These are phyloP conservation scores for Aspergillus thermomutatus DNA, from an alignment of 2,329 filamentous ascomycete genomes.

Conservation along the genomic window DNA sequence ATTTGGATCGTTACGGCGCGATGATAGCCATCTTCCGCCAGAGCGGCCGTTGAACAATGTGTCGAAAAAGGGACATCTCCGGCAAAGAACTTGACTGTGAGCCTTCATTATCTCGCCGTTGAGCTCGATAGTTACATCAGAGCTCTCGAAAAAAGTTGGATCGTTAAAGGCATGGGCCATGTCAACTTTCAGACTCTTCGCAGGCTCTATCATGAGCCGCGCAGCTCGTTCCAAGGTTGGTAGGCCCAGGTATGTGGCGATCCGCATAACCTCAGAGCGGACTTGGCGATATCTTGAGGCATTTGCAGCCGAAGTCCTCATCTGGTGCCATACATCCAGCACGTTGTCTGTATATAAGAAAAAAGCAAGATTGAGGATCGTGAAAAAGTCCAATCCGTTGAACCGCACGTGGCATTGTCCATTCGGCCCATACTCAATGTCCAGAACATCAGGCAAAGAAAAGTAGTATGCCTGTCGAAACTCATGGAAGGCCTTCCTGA, in stretches of 20 bases:
- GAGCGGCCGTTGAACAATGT: slow-evolving; percentile 87
- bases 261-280: slow-evolving; percentile 79
- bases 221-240: slow-evolving; percentile 71
- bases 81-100: slow-evolving; percentile 76
- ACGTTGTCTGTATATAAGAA: slow-evolving; percentile 78
- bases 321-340: slow-evolving; percentile 83
- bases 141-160: slow-evolving; percentile 69
- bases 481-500: slow-evolving; percentile 61
- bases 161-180: slow-evolving; percentile 68
- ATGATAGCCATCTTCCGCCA: slow-evolving; percentile 75
- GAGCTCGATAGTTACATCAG: slow-evolving; percentile 75
- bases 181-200: slow-evolving; percentile 64
- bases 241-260: slow-evolving; percentile 71
- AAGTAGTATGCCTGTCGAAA: slow-evolving; percentile 55
- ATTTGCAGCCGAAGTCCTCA: slow-evolving; percentile 60
- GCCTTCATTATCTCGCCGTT: slow-evolving; percentile 65
- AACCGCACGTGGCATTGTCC: slow-evolving; percentile 62
- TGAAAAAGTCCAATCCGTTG: slow-evolving; percentile 68
- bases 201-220: slow-evolving; percentile 67
- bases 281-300: slow-evolving; percentile 75
- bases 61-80: slow-evolving; percentile 87
- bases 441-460: slow-evolving; percentile 59
- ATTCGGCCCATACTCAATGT: slow-evolving; percentile 51
- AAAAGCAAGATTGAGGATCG: slow-evolving; percentile 73
- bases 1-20: slow-evolving; percentile 52